phyloP scores from a whole-genome alignment of 768 basidiomycete genomes.

The Cystofilobasidium capitatum region DNA sequence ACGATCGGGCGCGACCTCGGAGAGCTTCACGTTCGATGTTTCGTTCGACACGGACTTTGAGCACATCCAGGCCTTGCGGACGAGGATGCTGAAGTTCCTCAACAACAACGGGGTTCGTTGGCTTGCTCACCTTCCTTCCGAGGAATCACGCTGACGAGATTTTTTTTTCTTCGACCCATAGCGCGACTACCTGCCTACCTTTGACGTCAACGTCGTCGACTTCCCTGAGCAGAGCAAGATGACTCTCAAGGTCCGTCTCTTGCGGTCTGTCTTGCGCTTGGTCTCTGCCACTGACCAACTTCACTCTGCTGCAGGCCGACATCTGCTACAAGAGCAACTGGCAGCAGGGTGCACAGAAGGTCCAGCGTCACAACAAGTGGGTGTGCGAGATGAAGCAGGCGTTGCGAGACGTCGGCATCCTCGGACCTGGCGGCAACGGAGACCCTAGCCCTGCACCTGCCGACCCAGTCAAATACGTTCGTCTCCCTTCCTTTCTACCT shows the following conservation, averaged over 20 bases:
- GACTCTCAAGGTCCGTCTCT: constrained; percentile 42
- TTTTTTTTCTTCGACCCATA: constrained; percentile 31
- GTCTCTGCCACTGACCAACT: not conserved
- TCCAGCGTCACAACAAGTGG: constrained; percentile 82
- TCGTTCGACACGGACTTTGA: constrained; percentile 68
- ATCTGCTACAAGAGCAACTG: constrained; percentile 57
- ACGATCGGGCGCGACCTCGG: constrained; percentile 55
- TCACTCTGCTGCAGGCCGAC: constrained; percentile 12
- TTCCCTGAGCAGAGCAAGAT: constrained; percentile 65
- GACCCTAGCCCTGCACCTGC: constrained; percentile 36
- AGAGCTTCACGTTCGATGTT: constrained; percentile 61
- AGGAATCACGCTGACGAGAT: not conserved
- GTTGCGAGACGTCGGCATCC: constrained; percentile 58
- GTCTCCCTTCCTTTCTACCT: not conserved
- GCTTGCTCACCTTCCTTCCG: not conserved
- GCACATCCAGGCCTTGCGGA: constrained; percentile 64
- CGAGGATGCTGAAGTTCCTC: constrained; percentile 70
- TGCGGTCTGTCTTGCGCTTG: not conserved
- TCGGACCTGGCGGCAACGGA: constrained; percentile 43
- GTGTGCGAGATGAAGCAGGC: constrained; percentile 71
- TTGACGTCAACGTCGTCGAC: constrained; percentile 50
- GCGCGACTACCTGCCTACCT: constrained; percentile 63
- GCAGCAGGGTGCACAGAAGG: constrained; percentile 54
- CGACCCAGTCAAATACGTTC: constrained; percentile 29
- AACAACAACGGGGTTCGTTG: constrained; percentile 44